phyloP scores from a whole-genome alignment of 352 stramenopile species.

The Elongisporangium senticosum region DNA sequence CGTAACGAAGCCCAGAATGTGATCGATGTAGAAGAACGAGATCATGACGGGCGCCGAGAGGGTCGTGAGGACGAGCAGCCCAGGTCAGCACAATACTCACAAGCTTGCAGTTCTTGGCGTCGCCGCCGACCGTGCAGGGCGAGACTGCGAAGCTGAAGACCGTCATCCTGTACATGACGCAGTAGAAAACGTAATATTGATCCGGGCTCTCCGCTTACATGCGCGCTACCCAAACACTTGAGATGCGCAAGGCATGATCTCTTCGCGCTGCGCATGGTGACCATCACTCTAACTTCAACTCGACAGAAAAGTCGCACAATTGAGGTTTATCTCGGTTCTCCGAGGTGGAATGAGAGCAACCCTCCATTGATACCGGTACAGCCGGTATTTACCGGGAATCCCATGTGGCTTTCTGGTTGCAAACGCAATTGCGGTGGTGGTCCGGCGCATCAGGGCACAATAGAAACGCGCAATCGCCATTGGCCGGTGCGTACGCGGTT shows the following conservation, averaged over 20 bases:
- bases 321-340: not conserved
- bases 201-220: no score
- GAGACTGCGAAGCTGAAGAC: slow-evolving; percentile 77
- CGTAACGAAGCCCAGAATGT: slow-evolving; percentile 58
- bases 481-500: not conserved
- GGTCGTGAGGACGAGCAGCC: slow-evolving; percentile 63
- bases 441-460: slow-evolving; percentile 2
- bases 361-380: not conserved
- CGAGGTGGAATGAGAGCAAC: not conserved
- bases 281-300: slow-evolving; percentile 7
- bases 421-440: slow-evolving; percentile 2
- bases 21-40: slow-evolving; percentile 80
- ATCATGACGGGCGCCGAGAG: slow-evolving; percentile 69
- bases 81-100: slow-evolving; percentile 79
- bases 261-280: not conserved
- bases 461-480: slow-evolving; percentile 6
- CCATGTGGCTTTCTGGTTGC: not conserved
- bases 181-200: no score
- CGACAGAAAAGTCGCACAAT: not conserved
- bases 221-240: no score
- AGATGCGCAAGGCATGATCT: no score
- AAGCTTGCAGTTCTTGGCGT: slow-evolving; percentile 74
- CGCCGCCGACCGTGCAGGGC: slow-evolving; percentile 75
- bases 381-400: slow-evolving; percentile 3
- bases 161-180: no score